Base-by-base conservation (phyloP, 1,284 basidiomycete species). In the Heterobasidion annosum region DNA sequence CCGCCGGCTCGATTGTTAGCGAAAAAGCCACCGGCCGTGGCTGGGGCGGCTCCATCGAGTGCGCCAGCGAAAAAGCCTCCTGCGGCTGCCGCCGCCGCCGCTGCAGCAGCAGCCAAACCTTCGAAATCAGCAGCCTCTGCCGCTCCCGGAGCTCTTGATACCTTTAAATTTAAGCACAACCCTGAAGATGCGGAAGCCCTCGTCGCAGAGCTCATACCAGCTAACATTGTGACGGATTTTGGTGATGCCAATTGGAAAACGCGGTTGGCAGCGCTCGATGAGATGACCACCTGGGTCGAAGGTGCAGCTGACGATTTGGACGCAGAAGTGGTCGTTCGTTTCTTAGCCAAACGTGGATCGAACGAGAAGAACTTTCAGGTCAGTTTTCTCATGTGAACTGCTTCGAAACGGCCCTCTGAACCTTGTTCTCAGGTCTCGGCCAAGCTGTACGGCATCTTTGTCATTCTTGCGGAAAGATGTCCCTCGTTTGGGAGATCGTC, bases 291-390 rank as follows among this genome's bases (percentile, higher is more conserved):
- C 6, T 99, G 96, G 96, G 72, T 93, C 5, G 86, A 90, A 57
- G 76, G 77, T 5, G 77, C 81, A 13, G 78, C 82, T 12, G 78
- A 81, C 37, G 76, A 78, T 1, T 72, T 93, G 1, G 96, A 99
- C 62, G 84, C 88, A 25, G 97, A 99, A 68, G 80, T 99, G 9
- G 68, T 99, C 49, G 82, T 98, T 15, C 81, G 96, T n/a, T 88
- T 91, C 61, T 71, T 99, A 52, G 85, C 83, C 25, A 98, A 97
- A 76, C 94, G 91, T 64, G 94, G 96, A 1, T 98, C 93, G 94
- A 82, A 80, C 44, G 97, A 99, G 72, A 99, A 98, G 78, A 99
- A 99, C 65, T 99, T 99, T 65, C 97, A 99, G 75, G 92, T 89
- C 58, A 55, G 76, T 66, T 42, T 8, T 33, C 35, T 15, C 19